A percentile compares a stretch with the other conserved stretches of the same genome.
Conservation (phyloP, 306 rosid genomes). For the Neltuma alba region DNA sequence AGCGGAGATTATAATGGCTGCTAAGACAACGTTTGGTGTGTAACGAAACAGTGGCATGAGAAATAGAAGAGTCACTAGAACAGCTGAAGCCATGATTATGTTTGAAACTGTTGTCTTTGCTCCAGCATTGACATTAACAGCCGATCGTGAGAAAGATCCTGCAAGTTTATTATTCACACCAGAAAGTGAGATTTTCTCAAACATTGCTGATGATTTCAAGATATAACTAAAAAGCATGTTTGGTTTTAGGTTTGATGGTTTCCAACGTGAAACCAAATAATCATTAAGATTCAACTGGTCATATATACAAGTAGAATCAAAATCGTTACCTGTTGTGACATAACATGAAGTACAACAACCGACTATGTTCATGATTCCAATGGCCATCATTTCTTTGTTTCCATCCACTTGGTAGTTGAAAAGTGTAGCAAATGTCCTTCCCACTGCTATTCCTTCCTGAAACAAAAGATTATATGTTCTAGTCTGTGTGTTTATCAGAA, state of each 20-base stretch:
- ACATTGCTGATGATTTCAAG: not conserved
- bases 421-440: conserved; percentile 90
- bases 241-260: not conserved
- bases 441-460: conserved; percentile 98
- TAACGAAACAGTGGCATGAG: conserved; percentile 91
- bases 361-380: conserved; percentile 89
- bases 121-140: conserved; percentile 91
- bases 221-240: not conserved
- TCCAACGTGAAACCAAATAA: not conserved
- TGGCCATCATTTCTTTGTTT: conserved; percentile 98
- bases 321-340: conserved; percentile 74
- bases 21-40: conserved; percentile 88
- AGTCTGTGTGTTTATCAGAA: not conserved
- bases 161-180: too few relatives aligned
- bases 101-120: conserved; percentile 85
- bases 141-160: conserved; percentile 97
- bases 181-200: conserved; percentile 16
- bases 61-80: conserved; percentile 83
- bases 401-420: conserved; percentile 96
- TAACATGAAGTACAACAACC: conserved; percentile 93
- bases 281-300: not conserved
- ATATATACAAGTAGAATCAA: conserved; percentile 9
- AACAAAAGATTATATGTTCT: conserved; percentile 1
- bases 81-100: conserved; percentile 85
- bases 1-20: conserved; percentile 87